Percentiles rank a stretch among this genome's conserved stretches.
These are phyloP conservation scores for Globisporangium carolinianum DNA, from an alignment of 352 stramenopile species.

Conservation along the genomic window DNA sequence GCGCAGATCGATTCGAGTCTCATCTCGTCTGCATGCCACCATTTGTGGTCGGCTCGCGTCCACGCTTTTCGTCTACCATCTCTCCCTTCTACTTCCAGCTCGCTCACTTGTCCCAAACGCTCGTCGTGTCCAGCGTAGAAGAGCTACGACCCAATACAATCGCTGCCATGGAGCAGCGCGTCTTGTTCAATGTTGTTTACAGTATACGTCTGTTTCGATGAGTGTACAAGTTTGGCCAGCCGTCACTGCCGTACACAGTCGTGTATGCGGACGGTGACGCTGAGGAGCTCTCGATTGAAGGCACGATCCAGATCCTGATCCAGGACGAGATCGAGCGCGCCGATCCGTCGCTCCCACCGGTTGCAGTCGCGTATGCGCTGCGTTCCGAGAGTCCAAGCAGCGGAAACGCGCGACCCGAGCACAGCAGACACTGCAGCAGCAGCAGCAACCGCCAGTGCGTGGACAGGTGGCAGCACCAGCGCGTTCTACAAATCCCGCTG, in stretches of 20 bases:
- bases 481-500: not conserved
- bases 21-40: no score
- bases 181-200: no score
- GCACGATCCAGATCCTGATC: constrained; percentile 79
- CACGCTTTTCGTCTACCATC: no score
- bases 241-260: constrained; percentile 57
- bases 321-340: constrained; percentile 81
- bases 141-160: no score
- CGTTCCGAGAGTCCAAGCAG: constrained; percentile 15
- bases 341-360: constrained; percentile 41
- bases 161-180: no score
- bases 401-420: not conserved
- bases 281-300: constrained; percentile 72
- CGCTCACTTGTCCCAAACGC: no score
- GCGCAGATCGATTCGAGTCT: no score
- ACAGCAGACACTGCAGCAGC: no score
- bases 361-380: constrained; percentile 5
- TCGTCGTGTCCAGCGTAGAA: no score
- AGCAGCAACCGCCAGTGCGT: not conserved
- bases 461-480: not conserved
- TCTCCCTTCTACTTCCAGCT: no score
- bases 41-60: no score
- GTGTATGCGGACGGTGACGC: constrained; percentile 80
- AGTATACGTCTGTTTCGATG: no score
- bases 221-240: constrained; percentile 59